Percentiles rank a stretch among this genome's conserved stretches.
phyloP scores from a whole-genome alignment of 2,329 filamentous ascomycete species.

The Pseudogymnoascus sp. region DNA sequence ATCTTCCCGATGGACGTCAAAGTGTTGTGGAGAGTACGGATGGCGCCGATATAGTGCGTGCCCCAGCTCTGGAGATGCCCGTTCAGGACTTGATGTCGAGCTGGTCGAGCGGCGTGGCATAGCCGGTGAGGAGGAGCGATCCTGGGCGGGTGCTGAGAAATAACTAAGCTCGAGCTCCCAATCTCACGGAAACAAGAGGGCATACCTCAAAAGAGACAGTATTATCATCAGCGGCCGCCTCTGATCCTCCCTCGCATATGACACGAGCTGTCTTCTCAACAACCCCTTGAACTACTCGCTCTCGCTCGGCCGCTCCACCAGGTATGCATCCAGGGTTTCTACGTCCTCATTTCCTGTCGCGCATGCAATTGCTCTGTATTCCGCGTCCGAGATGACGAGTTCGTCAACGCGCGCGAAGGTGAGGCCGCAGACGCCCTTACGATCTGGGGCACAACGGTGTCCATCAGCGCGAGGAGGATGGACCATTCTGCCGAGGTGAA shows the following conservation, averaged over 20 bases:
- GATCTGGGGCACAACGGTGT: slow-evolving; percentile 54
- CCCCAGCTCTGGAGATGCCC: slow-evolving; percentile 55
- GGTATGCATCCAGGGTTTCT: slow-evolving; percentile 39
- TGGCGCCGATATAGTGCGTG: slow-evolving; percentile 43
- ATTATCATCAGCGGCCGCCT: slow-evolving; percentile 21
- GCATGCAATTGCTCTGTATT: slow-evolving; percentile 38
- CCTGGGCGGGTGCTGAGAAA: slow-evolving; percentile 49
- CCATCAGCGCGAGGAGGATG: slow-evolving; percentile 44
- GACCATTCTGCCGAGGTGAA: slow-evolving; percentile 44
- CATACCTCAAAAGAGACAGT: slow-evolving; percentile 25
- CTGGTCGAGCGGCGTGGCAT: slow-evolving; percentile 50
- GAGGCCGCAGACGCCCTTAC: slow-evolving; percentile 32
- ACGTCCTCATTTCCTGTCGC: slow-evolving; percentile 27
- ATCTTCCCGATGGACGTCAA: slow-evolving; percentile 44
- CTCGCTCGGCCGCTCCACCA: slow-evolving; percentile 42
- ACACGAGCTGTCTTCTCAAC: slow-evolving; percentile 35
- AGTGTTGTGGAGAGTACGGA: slow-evolving; percentile 48
- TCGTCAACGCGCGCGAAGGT: slow-evolving; percentile 28
- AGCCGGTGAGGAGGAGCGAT: slow-evolving; percentile 59
- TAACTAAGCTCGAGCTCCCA: background rate
- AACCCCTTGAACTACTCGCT: slow-evolving; percentile 45
- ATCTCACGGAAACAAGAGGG: background rate
- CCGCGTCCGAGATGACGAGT: slow-evolving; percentile 35
- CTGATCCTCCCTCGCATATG: slow-evolving; percentile 20
- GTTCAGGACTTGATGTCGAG: slow-evolving; percentile 54